A percentile compares a stretch with the other conserved stretches of the same genome.
Conservation (phyloP, 495 filamentous ascomycete genomes). For the Letharia lupina region DNA sequence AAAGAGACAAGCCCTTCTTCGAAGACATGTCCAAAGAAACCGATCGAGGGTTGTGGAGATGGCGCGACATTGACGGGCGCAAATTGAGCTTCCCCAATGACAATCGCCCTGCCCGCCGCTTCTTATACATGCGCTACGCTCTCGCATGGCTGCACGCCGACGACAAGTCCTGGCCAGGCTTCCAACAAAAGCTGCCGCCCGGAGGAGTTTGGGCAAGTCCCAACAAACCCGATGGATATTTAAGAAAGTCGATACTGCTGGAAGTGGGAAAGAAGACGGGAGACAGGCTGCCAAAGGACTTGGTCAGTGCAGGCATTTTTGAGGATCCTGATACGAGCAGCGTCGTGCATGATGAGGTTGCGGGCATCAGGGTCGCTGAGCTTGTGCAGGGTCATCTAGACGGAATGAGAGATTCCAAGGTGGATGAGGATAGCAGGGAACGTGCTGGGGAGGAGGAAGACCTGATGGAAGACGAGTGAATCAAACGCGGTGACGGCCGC, state of each 20-base stretch:
- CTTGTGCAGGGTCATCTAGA: conserved; percentile 10
- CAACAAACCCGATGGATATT: conserved; percentile 3
- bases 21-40: too few species aligned
- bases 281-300: background rate
- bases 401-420: background rate
- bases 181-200: background rate
- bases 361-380: conserved; percentile 1
- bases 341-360: conserved; percentile 2
- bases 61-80: conserved; percentile 9
- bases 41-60: background rate
- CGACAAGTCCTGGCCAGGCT: background rate
- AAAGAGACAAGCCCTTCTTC: too few species aligned
- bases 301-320: conserved; percentile 4
- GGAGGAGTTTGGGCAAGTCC: conserved; percentile 5
- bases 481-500: background rate
- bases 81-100: conserved; percentile 12
- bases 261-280: conserved; percentile 1
- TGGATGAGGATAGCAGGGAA: conserved; percentile 1
- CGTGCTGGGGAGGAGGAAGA: background rate
- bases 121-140: conserved; percentile 8
- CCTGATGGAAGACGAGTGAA: background rate
- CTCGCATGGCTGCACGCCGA: conserved; percentile 7
- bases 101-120: conserved; percentile 14
- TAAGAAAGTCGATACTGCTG: conserved; percentile 1
- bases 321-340: conserved; percentile 5